Conservation (phyloP, 495 filamentous ascomycete genomes). For the Penicillium canescens region DNA sequence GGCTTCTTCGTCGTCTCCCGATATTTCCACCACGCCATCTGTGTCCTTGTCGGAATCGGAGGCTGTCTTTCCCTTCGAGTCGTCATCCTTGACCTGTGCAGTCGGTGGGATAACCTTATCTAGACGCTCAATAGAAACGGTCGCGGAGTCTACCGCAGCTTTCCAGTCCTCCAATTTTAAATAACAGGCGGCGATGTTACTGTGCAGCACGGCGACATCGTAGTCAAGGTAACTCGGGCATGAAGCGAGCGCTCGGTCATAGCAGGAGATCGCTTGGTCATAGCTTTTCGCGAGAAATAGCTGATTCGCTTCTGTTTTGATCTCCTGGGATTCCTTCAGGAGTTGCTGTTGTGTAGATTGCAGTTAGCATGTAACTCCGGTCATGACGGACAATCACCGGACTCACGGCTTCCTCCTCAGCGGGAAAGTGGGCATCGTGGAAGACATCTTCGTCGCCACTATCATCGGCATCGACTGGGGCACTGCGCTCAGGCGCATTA, state of each 20-base stretch:
- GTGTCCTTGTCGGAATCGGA: conserved; percentile 12
- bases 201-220: conserved; percentile 82
- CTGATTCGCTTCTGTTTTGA: conserved; percentile 76
- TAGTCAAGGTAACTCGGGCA: conserved; percentile 89
- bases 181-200: conserved; percentile 90
- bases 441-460: conserved; percentile 47
- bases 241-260: conserved; percentile 78
- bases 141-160: conserved; percentile 72
- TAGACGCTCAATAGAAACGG: conserved; percentile 68
- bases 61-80: conserved; percentile 20
- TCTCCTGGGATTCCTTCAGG: conserved; percentile 68
- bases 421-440: conserved; percentile 59
- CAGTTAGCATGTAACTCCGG: conserved; percentile 5
- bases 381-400: background rate
- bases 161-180: conserved; percentile 88
- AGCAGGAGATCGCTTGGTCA: conserved; percentile 83
- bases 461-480: conserved; percentile 25
- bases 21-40: conserved; percentile 49
- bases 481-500: conserved; percentile 14
- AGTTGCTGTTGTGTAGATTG: conserved; percentile 50
- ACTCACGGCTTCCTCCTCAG: conserved; percentile 76
- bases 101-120: conserved; percentile 56
- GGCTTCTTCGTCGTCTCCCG: conserved; percentile 57
- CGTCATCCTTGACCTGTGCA: conserved; percentile 15
- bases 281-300: conserved; percentile 73